phyloP scores from a whole-genome alignment of 2,329 filamentous ascomycete species.

The Clarireedia paspali region DNA sequence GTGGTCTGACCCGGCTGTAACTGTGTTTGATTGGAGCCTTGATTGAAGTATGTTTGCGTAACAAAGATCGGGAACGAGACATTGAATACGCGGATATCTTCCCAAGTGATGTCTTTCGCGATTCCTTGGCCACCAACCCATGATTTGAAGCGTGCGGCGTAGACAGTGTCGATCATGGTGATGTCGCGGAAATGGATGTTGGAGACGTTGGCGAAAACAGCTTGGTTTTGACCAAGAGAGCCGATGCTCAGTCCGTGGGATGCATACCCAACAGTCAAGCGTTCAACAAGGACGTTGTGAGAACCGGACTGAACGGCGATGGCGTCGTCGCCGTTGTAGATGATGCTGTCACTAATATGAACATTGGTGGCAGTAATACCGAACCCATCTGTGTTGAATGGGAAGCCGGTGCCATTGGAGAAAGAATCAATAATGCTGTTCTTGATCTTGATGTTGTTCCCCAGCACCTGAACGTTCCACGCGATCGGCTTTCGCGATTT shows the following conservation, averaged over 20 bases:
- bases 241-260: conserved; percentile 38
- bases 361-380: conserved; percentile 29
- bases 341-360: conserved; percentile 25
- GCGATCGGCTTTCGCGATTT: conserved; percentile 38
- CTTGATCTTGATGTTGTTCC: conserved; percentile 34
- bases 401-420: conserved; percentile 5
- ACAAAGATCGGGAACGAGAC: conserved; percentile 40
- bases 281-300: conserved; percentile 32
- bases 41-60: conserved; percentile 38
- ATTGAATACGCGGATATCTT: conserved; percentile 36
- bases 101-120: conserved; percentile 37
- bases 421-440: conserved; percentile 32
- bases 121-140: conserved; percentile 36
- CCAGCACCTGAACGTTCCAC: conserved; percentile 34
- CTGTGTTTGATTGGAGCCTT: conserved; percentile 29
- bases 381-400: conserved; percentile 29
- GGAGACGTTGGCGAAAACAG: conserved; percentile 32
- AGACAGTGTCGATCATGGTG: conserved; percentile 35
- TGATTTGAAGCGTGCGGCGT: conserved; percentile 37
- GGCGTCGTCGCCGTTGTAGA: conserved; percentile 38
- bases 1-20: conserved; percentile 20
- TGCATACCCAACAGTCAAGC: conserved; percentile 36
- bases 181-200: conserved; percentile 37
- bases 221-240: conserved; percentile 33
- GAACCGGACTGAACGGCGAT: conserved; percentile 34